A percentile compares a stretch with the other conserved stretches of the same genome.
phyloP scores from a whole-genome alignment of 495 filamentous ascomycete genomes.

The Aspergillus ellipticus region DNA sequence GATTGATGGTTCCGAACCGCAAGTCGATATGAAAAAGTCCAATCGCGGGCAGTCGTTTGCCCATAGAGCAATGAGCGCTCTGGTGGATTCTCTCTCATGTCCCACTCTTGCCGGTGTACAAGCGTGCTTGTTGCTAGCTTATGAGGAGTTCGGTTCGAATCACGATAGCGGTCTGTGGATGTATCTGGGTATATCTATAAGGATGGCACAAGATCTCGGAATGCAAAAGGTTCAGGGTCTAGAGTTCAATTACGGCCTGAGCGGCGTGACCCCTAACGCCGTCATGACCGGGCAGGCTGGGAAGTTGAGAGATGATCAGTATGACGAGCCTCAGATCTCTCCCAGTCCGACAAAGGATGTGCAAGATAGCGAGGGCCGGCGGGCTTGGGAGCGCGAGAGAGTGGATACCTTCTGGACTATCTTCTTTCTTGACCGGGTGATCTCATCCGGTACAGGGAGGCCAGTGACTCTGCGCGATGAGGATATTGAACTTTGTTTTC shows the following conservation, averaged over 20 bases:
- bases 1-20: slow-evolving; percentile 45
- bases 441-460: slow-evolving; percentile 78
- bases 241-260: slow-evolving; percentile 59
- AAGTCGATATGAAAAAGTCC: slow-evolving; percentile 41
- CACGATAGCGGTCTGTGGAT: slow-evolving; percentile 88
- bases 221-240: slow-evolving; percentile 74
- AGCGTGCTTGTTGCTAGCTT: slow-evolving; percentile 74
- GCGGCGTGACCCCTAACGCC: slow-evolving; percentile 49
- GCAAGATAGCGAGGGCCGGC: slow-evolving; percentile 32
- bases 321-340: slow-evolving; percentile 33
- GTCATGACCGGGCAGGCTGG: slow-evolving; percentile 45
- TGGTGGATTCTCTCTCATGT: slow-evolving; percentile 72
- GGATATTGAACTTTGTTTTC: slow-evolving; percentile 75
- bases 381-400: slow-evolving; percentile 63
- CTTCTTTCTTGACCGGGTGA: slow-evolving; percentile 79
- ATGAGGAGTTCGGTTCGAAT: slow-evolving; percentile 80
- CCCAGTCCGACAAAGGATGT: slow-evolving; percentile 19
- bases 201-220: slow-evolving; percentile 82
- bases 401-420: slow-evolving; percentile 84
- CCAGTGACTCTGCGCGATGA: slow-evolving; percentile 76
- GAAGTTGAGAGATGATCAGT: slow-evolving; percentile 41
- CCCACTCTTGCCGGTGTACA: slow-evolving; percentile 77
- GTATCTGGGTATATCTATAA: slow-evolving; percentile 79
- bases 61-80: slow-evolving; percentile 67
- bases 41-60: slow-evolving; percentile 66